A percentile compares a stretch with the other conserved stretches of the same genome.
Conservation (phyloP, 2,329 filamentous ascomycete species). For the Aspergillus sp. region DNA sequence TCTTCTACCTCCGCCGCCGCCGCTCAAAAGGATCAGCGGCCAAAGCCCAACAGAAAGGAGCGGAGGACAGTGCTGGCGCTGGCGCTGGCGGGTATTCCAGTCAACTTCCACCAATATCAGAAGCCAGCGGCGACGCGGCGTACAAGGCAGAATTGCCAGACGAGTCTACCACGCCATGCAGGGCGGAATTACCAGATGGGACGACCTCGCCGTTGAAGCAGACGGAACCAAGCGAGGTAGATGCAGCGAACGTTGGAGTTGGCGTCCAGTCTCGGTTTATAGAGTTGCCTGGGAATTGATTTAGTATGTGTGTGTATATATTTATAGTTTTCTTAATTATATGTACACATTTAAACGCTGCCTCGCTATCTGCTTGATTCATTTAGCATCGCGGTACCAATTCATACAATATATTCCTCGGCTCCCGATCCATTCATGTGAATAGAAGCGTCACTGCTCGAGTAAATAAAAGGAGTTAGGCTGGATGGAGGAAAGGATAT, state of each 20-base stretch:
- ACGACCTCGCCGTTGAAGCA: not conserved
- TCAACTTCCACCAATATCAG: not conserved
- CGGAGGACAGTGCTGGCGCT: not conserved
- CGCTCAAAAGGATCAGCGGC: not conserved
- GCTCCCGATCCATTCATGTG: too few species aligned
- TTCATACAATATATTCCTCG: too few species aligned
- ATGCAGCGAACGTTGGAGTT: not conserved
- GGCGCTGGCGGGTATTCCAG: not conserved
- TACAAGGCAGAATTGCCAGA: not conserved
- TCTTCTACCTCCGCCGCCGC: constrained; percentile 8
- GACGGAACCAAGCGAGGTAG: not conserved
- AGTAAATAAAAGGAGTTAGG: too few species aligned
- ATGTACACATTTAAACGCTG: not conserved
- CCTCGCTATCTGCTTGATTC: too few species aligned
- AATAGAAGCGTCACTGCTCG: too few species aligned
- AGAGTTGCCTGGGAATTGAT: constrained; percentile 1
- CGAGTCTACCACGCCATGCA: too few species aligned
- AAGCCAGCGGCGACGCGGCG: not conserved
- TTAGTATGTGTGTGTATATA: not conserved
- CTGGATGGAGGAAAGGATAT: too few species aligned
- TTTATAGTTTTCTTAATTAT: not conserved
- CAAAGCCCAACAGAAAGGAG: not conserved
- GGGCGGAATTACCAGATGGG: too few species aligned
- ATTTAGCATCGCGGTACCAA: too few species aligned
- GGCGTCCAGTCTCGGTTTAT: not conserved